These are phyloP conservation scores for Austroboletus novae-zelandiae DNA, from an alignment of 1,284 basidiomycete species.

Conservation along the genomic window DNA sequence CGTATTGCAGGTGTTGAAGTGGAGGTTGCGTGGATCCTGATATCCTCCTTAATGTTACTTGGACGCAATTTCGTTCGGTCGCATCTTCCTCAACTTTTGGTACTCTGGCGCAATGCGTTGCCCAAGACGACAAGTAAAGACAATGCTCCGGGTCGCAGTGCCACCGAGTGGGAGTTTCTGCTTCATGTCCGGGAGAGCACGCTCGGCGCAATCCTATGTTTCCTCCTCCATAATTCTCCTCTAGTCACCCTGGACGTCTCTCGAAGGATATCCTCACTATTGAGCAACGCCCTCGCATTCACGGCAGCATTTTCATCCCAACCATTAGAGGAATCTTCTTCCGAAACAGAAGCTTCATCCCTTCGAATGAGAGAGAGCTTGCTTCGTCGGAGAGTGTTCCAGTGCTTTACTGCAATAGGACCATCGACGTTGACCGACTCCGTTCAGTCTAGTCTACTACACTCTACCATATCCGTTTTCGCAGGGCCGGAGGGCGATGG, in stretches of 20 bases:
- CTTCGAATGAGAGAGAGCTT: slow-evolving; percentile 82
- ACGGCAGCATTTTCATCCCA: slow-evolving; percentile 68
- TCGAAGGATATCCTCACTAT: slow-evolving; percentile 80
- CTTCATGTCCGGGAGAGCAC: slow-evolving; percentile 91
- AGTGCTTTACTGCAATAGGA: slow-evolving; percentile 86
- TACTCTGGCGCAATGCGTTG: slow-evolving; percentile 95
- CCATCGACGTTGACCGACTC: slow-evolving; percentile 78
- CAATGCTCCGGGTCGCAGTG: slow-evolving; percentile 58
- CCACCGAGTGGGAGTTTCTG: slow-evolving; percentile 89
- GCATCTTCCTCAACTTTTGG: slow-evolving; percentile 89
- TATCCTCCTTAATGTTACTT: slow-evolving; percentile 88
- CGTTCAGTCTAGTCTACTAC: slow-evolving; percentile 79
- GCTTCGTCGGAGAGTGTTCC: slow-evolving; percentile 81
- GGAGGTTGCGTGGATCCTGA: slow-evolving; percentile 92
- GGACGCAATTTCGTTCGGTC: slow-evolving; percentile 92
- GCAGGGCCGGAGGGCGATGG: slow-evolving; percentile 79
- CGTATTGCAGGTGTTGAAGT: slow-evolving; percentile 82
- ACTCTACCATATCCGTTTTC: slow-evolving; percentile 82
- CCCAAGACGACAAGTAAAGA: slow-evolving; percentile 94
- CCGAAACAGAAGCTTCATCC: slow-evolving; percentile 49
- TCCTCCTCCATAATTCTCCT: slow-evolving; percentile 78
- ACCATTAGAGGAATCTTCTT: slow-evolving; percentile 48
- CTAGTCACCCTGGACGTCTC: slow-evolving; percentile 91
- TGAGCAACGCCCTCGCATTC: slow-evolving; percentile 90
- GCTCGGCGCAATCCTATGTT: slow-evolving; percentile 84